Evolutionary conservation across 2,329 filamentous ascomycete species (phyloP), one percentile per base, ranked within the genome.

Genomic region (Leptosphaerulina australis): DNA sequence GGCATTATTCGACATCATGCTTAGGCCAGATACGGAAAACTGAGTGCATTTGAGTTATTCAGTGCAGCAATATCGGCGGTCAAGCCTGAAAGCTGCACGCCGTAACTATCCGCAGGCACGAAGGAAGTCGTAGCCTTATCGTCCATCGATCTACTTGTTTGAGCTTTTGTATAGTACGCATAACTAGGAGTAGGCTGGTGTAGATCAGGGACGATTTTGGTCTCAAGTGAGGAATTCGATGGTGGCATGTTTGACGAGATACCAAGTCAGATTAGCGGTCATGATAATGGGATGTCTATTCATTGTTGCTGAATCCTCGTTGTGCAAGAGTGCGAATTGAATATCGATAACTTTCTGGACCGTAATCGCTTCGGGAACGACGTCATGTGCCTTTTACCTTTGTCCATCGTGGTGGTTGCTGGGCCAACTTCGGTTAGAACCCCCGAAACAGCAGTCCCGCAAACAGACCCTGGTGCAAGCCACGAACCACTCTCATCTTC

Each of bases 381-480:
- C 44, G 50, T 53, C 44, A 48, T 41, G 28, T 15, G 36, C 11
- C n/a, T 28, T 12, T 21, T 28, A n/a, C n/a, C 14, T 11, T 11
- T 10, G 22, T 21, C 24, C 4, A 9, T 24, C 25, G 36, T 15
- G 5, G 25, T 26, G 29, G 52, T 55, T 52, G 48, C 53, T 35
- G 24, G 25, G 48, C 31, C 48, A 51, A 52, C 36, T 8, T 55
- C 53, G 53, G 25, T 29, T 44, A 50, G 14, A n/a, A 35, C 35
- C 33, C 53, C 48, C 31, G 41, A 53, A 49, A 41, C 40, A 40
- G 53, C 36, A 45, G 22, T 24, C 17, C n/a, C 36, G 31, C 24
- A 55, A 52, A 55, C 53, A 55, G 43, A 47, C 48, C 48, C 44
- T 53, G 36, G 43, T 17, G 48, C 36, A 43, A 37, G 31, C 38